Percentiles rank a stretch among this genome's conserved stretches.
Evolutionary conservation across 768 basidiomycete species (phyloP).

Genomic region (Tricholoma sp.): DNA sequence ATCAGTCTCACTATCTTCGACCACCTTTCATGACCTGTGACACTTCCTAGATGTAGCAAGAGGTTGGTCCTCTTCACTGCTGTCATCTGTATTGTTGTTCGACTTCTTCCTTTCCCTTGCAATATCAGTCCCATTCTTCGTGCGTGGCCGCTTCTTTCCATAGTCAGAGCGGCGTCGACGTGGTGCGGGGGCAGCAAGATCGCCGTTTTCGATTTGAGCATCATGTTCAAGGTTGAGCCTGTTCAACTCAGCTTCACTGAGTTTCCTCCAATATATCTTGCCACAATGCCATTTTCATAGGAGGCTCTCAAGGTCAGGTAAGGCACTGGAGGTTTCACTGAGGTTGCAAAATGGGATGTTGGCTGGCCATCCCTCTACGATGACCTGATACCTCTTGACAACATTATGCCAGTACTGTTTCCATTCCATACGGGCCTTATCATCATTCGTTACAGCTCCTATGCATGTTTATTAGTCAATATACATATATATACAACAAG

Average conservation of each 20-base stretch:
- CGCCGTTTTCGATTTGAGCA: slow-evolving; percentile 1
- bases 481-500: background rate
- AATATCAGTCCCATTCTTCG: background rate
- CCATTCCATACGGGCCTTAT: slow-evolving; percentile 11
- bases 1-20: background rate
- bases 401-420: slow-evolving; percentile 13
- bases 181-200: slow-evolving; percentile 2
- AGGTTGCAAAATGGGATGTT: slow-evolving; percentile 1
- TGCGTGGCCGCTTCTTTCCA: slow-evolving; percentile 5
- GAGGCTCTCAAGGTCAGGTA: slow-evolving; percentile 3
- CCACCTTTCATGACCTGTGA: background rate
- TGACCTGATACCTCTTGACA: slow-evolving; percentile 8
- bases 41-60: background rate
- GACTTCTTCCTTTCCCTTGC: background rate
- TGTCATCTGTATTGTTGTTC: background rate
- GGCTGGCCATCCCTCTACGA: slow-evolving; percentile 13
- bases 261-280: background rate
- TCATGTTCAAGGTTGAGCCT: background rate
- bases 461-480: background rate
- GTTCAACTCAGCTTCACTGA: slow-evolving; percentile 1
- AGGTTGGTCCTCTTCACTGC: background rate
- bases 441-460: slow-evolving; percentile 5
- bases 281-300: background rate
- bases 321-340: background rate
- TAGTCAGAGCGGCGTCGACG: slow-evolving; percentile 5